These are phyloP conservation scores for Pyrenula aspistea DNA, from an alignment of 495 filamentous ascomycete genomes.

Conservation along the genomic window DNA sequence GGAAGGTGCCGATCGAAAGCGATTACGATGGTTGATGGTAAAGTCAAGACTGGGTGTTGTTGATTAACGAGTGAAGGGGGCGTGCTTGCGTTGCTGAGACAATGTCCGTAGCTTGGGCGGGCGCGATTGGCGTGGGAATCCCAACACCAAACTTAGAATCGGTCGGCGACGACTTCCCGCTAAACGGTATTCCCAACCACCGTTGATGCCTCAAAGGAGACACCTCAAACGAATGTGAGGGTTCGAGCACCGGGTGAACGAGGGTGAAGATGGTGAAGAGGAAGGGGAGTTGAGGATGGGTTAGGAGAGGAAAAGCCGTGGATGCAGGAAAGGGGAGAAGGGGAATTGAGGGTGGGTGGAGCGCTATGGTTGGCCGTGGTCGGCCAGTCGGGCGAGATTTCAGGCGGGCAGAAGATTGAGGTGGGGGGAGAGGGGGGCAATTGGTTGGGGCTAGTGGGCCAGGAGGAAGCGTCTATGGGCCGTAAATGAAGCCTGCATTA, in stretches of 20 bases:
- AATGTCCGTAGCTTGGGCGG: slow-evolving; percentile 1
- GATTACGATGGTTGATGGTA: background rate
- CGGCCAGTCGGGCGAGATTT: background rate
- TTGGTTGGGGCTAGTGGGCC: background rate
- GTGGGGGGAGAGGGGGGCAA: background rate
- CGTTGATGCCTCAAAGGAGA: background rate
- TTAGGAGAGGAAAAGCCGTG: background rate
- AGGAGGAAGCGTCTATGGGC: no score
- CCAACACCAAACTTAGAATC: background rate
- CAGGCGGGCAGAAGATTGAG: background rate
- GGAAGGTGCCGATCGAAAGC: background rate
- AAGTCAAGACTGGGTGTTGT: background rate
- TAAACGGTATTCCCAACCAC: background rate
- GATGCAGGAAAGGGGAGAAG: background rate
- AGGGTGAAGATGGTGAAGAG: background rate
- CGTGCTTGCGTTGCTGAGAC: slow-evolving; percentile 1
- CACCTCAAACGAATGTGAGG: slow-evolving; percentile 1
- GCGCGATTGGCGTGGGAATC: slow-evolving; percentile 1
- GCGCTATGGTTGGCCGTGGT: background rate
- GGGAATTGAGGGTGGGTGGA: background rate
- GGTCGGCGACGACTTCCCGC: background rate
- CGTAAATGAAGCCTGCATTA: background rate
- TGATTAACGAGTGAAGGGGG: slow-evolving; percentile 1
- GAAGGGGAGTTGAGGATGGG: background rate
- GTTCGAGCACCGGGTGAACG: background rate